Percentiles rank a stretch among this genome's conserved stretches.
Evolutionary conservation across 2,329 filamentous ascomycete genomes (phyloP).

Genomic region (Colletotrichum neosansevieriae): DNA sequence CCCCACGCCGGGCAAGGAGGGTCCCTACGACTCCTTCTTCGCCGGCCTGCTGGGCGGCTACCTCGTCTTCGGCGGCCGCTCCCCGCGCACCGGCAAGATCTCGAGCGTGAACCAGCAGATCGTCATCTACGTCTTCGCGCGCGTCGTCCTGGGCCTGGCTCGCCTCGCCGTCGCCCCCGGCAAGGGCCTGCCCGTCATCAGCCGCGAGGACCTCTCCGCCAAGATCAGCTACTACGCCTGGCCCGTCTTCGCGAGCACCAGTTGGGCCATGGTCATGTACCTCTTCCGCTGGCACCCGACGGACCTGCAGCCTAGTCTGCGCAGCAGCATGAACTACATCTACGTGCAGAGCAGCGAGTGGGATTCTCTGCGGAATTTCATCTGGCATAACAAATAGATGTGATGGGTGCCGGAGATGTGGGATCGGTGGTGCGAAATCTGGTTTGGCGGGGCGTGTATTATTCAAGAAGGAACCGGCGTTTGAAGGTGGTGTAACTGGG

Average conservation of each 20-base stretch:
- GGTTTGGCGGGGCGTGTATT: conserved; percentile 19
- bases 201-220: conserved; percentile 56
- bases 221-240: conserved; percentile 79
- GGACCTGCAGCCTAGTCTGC: conserved; percentile 88
- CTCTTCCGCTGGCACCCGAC: conserved; percentile 93
- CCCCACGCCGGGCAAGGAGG: conserved; percentile 70
- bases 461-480: conserved; percentile 25
- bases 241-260: conserved; percentile 91
- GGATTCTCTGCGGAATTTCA: conserved; percentile 85
- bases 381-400: conserved; percentile 82
- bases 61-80: conserved; percentile 83
- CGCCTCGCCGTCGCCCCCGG: conserved; percentile 81
- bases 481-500: conserved; percentile 8
- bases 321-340: conserved; percentile 98
- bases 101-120: conserved; percentile 95
- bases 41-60: conserved; percentile 92
- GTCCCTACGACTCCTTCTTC: conserved; percentile 85
- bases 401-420: background rate
- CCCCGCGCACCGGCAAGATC: conserved; percentile 73
- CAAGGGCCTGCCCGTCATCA: conserved; percentile 63
- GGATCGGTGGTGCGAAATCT: background rate
- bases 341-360: conserved; percentile 91
- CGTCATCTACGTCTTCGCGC: conserved; percentile 96
- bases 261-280: conserved; percentile 96
- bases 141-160: conserved; percentile 86